Base-by-base conservation (phyloP, 2,329 filamentous ascomycete species). In the Arachnomyces sp. region DNA sequence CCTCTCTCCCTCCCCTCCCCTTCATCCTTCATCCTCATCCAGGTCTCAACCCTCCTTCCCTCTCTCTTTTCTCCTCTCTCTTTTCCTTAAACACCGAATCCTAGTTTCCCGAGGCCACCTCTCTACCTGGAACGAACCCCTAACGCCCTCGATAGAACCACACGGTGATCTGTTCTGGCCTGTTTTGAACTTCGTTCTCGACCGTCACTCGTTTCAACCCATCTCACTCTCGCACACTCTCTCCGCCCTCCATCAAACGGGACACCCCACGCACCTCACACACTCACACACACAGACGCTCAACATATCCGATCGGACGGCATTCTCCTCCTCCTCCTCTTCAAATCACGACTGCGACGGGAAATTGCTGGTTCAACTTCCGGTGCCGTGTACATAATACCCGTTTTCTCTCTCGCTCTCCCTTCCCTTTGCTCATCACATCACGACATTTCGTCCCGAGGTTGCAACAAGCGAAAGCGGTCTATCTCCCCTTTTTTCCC, bases 161-260 rank as follows among this genome's bases (percentile, higher is more conserved):
- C 38, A 14, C 20, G 16, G 20, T 25, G 20, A 25, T 25, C 20
- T 9, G 20, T 25, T 25, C 20, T 25, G 20, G 20, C 20, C 20
- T 25, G 20, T 25, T 25, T 25, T 25, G 20, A 25, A 25, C 20
- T 9, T 32, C 15, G 16, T 16, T 39, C 32, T 25, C 20, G 20
- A 25, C 32, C 30, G 42, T 46, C 44, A 46, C 35, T 46, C 44
- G 44, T 44, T 46, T 46, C 38, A 44, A 44, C 28, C 43, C 28
- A 38, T 35, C 40, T 42, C 31, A 28, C 33, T 28, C 31, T 35
- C 35, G 30, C 15, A 28, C 40, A 25, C 5, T 25, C 20, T 25
- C 20, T 25, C 20, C 5, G 20, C 20, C 20, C 20, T 25, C 40
- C 40, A 43, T 36, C 35, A 28, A 36, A 15, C 18, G 18, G n/a